Conservation (phyloP, 768 basidiomycete species). For the Russula sp. region DNA sequence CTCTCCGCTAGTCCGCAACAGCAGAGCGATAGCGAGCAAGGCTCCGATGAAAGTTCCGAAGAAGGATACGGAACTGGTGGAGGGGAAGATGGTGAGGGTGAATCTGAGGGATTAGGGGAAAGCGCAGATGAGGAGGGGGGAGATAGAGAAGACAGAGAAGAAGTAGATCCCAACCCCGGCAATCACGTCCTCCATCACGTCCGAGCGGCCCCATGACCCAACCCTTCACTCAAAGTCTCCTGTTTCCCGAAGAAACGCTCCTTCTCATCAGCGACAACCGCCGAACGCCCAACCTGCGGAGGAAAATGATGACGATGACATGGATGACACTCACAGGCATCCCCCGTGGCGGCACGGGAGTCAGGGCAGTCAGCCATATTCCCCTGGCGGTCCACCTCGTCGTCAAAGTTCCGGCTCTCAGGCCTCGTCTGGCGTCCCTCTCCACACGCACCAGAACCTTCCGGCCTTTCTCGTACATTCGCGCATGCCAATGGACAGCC, state of each 20-base stretch:
- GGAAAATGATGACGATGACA: slow-evolving; percentile 12
- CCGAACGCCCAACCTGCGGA: slow-evolving; percentile 12
- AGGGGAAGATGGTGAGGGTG: slow-evolving; percentile 4
- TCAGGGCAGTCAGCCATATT: slow-evolving; percentile 19
- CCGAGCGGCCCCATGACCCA: neutral
- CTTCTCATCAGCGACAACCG: slow-evolving; percentile 20
- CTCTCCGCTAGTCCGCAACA: slow-evolving; percentile 14
- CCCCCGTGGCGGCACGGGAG: neutral
- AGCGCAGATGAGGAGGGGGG: slow-evolving; percentile 15
- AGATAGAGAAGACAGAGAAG: slow-evolving; percentile 10
- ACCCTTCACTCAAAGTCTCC: slow-evolving; percentile 15
- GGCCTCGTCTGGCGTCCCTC: slow-evolving; percentile 3
- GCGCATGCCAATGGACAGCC: slow-evolving; percentile 39
- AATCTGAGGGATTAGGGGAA: neutral
- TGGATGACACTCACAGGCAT: slow-evolving; percentile 10
- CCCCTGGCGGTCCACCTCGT: slow-evolving; percentile 13
- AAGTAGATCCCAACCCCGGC: slow-evolving; percentile 5
- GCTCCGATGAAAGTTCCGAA: slow-evolving; percentile 4
- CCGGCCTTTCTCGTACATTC: slow-evolving; percentile 26
- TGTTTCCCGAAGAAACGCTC: slow-evolving; percentile 11
- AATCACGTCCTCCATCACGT: slow-evolving; percentile 21
- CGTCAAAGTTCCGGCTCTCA: slow-evolving; percentile 22
- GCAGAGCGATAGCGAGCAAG: slow-evolving; percentile 8
- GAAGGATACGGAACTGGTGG: slow-evolving; percentile 10
- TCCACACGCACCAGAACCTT: slow-evolving; percentile 16